Evolutionary conservation across 345 rosid species (phyloP), one percentile per base, ranked within the genome.

Genomic region (Melastoma malabathricum): DNA sequence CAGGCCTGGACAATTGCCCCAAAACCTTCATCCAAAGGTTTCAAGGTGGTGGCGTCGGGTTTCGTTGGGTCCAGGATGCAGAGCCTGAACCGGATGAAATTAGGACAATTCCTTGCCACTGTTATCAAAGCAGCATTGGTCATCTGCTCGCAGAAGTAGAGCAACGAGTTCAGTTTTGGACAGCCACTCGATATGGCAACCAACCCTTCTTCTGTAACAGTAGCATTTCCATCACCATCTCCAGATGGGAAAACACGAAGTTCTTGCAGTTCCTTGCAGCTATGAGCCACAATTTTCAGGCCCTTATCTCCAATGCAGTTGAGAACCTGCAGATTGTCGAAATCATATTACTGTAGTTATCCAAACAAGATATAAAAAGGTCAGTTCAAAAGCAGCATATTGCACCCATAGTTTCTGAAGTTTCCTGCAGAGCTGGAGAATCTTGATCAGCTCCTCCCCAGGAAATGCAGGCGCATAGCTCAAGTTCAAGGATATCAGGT

Each of bases 101-200:
- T 81, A 2, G 83, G 85, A 62, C 87, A 74, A 76, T 87, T 84
- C 70, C 72, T 81, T 5, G 97, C 93, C 18, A 84, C 86, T 8
- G 88, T 76, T 18, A 73, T 81, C 47, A 92, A 89, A 18, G 97
- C 98, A 10, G 78, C 86, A 59, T 92, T 92, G n/a, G 97, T 87
- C 97, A 92, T 92, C 68, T 84, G 98, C 73, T 76, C 68, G 71
- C 98, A 92, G 73, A 92, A 92, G 70, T 92, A 92, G 1, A 92
- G 74, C 57, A 92, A 57, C 1, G 96, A 92, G 46, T 82, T 71
- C 19, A 92, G 98, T 66, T 82, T 87, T 1, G 72, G 81, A 62
- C 98, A 92, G 25, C 98, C 98, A 13, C 58, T 68, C 0, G 98
- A 87, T 41, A 92, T 71, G 1, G 96, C 95, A 0, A 92, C 89